Conservation (phyloP, 352 stramenopile genomes). For the Nothophytophthora sp. region DNA sequence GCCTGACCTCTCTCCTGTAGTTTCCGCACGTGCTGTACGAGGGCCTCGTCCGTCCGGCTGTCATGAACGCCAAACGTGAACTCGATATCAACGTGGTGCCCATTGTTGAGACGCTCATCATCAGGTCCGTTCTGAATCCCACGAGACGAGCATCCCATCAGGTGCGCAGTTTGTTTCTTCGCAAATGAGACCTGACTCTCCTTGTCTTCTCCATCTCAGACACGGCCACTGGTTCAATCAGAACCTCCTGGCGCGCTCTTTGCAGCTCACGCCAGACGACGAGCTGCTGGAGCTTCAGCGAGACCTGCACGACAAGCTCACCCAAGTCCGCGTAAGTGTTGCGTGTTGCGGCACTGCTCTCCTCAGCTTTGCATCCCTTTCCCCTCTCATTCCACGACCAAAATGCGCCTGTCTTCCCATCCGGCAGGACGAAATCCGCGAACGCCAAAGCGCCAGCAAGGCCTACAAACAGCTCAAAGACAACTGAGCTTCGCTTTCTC, state of each 20-base stretch:
- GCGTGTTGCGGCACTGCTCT: too few relatives aligned
- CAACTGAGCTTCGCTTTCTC: not conserved
- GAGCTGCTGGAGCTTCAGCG: constrained; percentile 49
- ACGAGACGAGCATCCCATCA: not conserved
- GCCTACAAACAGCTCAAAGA: constrained; percentile 5
- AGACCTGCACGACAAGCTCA: constrained; percentile 56
- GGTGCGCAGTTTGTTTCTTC: not conserved
- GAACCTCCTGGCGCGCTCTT: constrained; percentile 52
- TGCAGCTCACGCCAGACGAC: constrained; percentile 43
- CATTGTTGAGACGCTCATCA: constrained; percentile 49
- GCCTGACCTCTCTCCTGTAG: constrained; percentile 18
- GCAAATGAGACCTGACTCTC: not conserved
- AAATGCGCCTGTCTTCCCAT: not conserved
- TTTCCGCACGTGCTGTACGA: constrained; percentile 68
- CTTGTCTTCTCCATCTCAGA: constrained; percentile 17
- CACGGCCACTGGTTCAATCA: constrained; percentile 70
- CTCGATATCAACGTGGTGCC: constrained; percentile 50
- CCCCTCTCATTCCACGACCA: not conserved
- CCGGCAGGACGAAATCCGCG: constrained; percentile 17
- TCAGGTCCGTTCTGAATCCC: constrained; percentile 31
- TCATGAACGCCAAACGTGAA: constrained; percentile 40
- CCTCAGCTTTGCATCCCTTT: not conserved
- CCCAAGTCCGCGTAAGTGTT: constrained; percentile 48
- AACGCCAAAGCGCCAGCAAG: constrained; percentile 5
- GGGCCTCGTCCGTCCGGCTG: constrained; percentile 53